These are phyloP conservation scores for Diatrype stigma DNA, from an alignment of 2,329 filamentous ascomycete genomes.

Conservation along the genomic window DNA sequence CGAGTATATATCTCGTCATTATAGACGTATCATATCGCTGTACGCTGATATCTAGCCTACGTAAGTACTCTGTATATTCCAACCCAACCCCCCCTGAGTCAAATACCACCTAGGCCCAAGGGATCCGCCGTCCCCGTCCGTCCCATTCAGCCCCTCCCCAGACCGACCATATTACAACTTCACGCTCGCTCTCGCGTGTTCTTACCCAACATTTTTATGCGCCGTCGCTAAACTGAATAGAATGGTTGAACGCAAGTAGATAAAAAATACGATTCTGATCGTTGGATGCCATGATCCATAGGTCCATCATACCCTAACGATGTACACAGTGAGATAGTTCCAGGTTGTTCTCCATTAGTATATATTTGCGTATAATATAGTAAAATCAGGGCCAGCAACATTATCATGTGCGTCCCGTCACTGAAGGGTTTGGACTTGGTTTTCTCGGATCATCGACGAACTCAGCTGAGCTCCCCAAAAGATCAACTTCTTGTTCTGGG, in stretches of 20 bases:
- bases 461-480: constrained; percentile 53
- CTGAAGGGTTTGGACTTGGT: constrained; percentile 22
- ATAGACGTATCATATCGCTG: too few species aligned
- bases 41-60: too few species aligned
- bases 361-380: not conserved
- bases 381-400: not conserved
- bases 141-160: too few species aligned
- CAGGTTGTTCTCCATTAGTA: not conserved
- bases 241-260: not conserved
- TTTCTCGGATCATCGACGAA: constrained; percentile 42
- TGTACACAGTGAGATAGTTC: not conserved
- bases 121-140: too few species aligned
- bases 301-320: not conserved
- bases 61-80: too few species aligned
- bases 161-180: too few species aligned
- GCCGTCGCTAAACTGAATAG: not conserved
- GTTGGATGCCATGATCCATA: not conserved
- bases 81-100: too few species aligned
- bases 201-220: not conserved
- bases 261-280: not conserved
- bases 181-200: not conserved
- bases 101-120: too few species aligned
- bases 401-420: constrained; percentile 13
- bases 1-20: too few species aligned
- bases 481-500: constrained; percentile 40